Percentiles rank a stretch among this genome's conserved stretches.
phyloP scores from a whole-genome alignment of 2,329 filamentous ascomycete species.

The Dactylonectria macrodidyma region DNA sequence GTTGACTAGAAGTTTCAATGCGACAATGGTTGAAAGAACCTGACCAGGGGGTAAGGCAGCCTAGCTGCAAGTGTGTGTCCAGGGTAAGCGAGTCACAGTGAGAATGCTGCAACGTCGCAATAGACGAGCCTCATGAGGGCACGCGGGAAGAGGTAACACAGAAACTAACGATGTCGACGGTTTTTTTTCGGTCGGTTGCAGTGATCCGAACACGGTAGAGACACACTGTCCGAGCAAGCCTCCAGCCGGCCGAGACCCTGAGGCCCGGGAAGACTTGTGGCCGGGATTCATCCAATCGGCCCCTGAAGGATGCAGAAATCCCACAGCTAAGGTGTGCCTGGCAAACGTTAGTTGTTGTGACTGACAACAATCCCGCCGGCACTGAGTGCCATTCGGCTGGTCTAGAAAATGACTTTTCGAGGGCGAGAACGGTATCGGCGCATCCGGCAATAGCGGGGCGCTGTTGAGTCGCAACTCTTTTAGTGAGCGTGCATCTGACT shows the following conservation, averaged over 20 bases:
- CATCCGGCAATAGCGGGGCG: neutral
- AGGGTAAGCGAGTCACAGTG: neutral
- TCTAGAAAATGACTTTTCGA: neutral
- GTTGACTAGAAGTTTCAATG: neutral
- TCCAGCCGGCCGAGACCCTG: neutral
- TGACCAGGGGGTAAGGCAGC: neutral
- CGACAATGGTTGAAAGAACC: neutral
- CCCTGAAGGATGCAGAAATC: neutral
- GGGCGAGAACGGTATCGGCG: slow-evolving; percentile 1
- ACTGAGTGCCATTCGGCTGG: neutral
- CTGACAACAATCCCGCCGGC: neutral
- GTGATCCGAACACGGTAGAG: neutral
- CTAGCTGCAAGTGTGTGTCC: neutral
- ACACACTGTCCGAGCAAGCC: neutral
- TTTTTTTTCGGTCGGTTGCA: neutral
- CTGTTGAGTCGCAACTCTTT: neutral
- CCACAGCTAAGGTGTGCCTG: neutral
- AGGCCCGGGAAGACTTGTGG: neutral
- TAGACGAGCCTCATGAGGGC: neutral
- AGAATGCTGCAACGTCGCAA: neutral
- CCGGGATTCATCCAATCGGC: neutral
- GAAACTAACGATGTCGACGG: neutral
- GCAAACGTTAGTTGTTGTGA: neutral
- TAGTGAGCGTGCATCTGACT: neutral
- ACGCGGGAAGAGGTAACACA: no score